phyloP scores from a whole-genome alignment of 768 basidiomycete species.

The Pleurotus pulmonarius region DNA sequence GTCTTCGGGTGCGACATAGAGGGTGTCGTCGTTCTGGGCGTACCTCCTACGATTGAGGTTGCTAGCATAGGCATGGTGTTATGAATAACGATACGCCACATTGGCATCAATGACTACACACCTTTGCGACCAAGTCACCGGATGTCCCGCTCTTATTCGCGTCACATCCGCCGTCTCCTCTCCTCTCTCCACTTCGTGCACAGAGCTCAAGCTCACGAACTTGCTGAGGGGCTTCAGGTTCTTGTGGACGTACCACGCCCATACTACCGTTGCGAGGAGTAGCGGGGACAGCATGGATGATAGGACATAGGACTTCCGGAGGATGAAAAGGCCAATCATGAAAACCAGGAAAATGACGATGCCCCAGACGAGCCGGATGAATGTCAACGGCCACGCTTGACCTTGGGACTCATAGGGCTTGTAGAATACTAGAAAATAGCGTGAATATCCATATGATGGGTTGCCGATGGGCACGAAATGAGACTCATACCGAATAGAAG shows the following conservation, averaged over 20 bases:
- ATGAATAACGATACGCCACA: not conserved
- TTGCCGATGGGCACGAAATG: too few relatives aligned
- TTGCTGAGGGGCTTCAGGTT: constrained; percentile 70
- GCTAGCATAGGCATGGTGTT: constrained; percentile 31
- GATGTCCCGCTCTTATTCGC: constrained; percentile 74
- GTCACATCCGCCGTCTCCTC: constrained; percentile 80
- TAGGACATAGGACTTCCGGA: constrained; percentile 43
- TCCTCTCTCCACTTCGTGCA: constrained; percentile 86
- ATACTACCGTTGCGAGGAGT: constrained; percentile 67
- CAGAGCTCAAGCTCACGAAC: constrained; percentile 81
- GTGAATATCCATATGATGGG: not conserved
- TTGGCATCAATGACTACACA: constrained; percentile 23
- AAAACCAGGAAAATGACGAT: constrained; percentile 91
- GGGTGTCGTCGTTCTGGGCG: constrained; percentile 88
- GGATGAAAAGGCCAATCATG: constrained; percentile 94
- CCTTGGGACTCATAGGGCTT: constrained; percentile 98
- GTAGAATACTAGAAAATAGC: constrained; percentile 72
- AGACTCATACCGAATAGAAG: constrained; percentile 76
- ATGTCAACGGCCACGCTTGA: constrained; percentile 97
- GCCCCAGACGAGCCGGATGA: constrained; percentile 88
- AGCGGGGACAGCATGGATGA: constrained; percentile 70
- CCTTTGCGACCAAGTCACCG: constrained; percentile 90
- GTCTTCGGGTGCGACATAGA: constrained; percentile 95
- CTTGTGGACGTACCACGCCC: constrained; percentile 76
- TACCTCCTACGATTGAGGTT: constrained; percentile 86